Evolutionary conservation across 2,329 filamentous ascomycete species (phyloP), one percentile per base, ranked within the genome.

Genomic region (Colletotrichum liaoningense): DNA sequence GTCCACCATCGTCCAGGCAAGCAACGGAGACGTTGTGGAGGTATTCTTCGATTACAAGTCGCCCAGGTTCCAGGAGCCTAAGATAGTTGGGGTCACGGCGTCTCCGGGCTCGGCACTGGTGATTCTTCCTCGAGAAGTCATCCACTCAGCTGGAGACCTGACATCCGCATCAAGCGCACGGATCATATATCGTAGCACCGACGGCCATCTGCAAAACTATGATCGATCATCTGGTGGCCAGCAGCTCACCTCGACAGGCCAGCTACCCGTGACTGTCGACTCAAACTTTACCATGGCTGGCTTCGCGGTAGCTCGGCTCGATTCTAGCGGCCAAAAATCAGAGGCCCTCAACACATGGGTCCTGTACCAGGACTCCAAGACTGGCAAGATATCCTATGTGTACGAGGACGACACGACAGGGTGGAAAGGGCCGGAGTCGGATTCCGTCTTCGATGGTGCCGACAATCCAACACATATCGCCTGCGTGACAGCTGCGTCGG

Each of bases 291-390:
- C 77, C 9, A 75, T 78, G 60, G 75, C 70, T 30, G 77, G 72
- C 12, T 71, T 78, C 24, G 69, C 75, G 8, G 67, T 74, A 8
- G 74, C 67, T n/a, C 73, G 76, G 12, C 12, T 65, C 3, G 68
- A 56, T 6, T 55, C 62, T 7, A 66, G 38, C 42, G 76, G 74
- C 26, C 46, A 60, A 11, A 24, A n/a, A 24, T 52, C 57, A 58
- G 35, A 7, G 30, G 60, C 71, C 9, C 74, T 77, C 14, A 76
- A 78, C 67, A 78, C 75, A 4, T 77, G 75, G 65, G 67, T 79
- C 19, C 54, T 77, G 11, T 78, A 78, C 19, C 77, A 79, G 60
- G 78, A 79, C 59, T 69, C 59, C 28, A 57, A 38, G 30, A 68
- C 49, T n/a, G 74, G 74, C 55, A 71, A 72, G 52, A 74, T 78